Base-by-base conservation (phyloP, 192 early-diverging fungal genomes). In the Linnemannia schmuckeri region DNA sequence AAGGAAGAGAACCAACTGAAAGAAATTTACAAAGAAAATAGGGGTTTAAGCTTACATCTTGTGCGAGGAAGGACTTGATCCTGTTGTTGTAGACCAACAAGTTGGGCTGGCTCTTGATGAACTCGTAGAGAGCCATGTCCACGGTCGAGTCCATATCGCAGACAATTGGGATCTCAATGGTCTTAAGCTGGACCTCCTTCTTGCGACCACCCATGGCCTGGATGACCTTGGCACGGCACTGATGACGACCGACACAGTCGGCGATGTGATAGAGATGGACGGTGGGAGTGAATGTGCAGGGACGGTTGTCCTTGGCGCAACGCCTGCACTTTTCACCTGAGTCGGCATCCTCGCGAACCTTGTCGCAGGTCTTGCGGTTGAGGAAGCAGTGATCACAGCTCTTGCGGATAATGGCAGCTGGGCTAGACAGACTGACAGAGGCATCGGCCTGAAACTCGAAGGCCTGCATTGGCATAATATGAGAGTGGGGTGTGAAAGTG, bases 191-290 rank as follows among this genome's bases (percentile, higher is more conserved):
- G 37, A 81, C 80, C 10, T 81, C 76, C 57, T 87, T 87, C 79
- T 81, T 87, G 76, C 79, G 71, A 15, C 85, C 85, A n/a, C 85
- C 85, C 85, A 87, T 87, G 40, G 85, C 85, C 76, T 87, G 85
- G 76, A 87, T 77, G 20, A 87, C 85, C 68, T 87, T 87, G 76
- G 85, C 85, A 30, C 85, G 79, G 54, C 85, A 87, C 22, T 87
- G 85, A 47, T 87, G 85, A n/a, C 85, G 85, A 22, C 85, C 85
- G 17, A 87, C 85, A 72, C 85, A 87, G 63, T 87, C 85, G 15
- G 85, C 85, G 52, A 87, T 87, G 27, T 87, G 85, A 76, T 87
- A 87, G 6, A 87, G 72, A 71, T 87, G 85, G 20, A 87, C 85
- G 12, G 85, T 87, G 6, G 85, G 85, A 8, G 85, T 87, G 66